These are phyloP conservation scores for Pleurostoma richardsiae DNA, from an alignment of 2,329 filamentous ascomycete species.

Conservation along the genomic window DNA sequence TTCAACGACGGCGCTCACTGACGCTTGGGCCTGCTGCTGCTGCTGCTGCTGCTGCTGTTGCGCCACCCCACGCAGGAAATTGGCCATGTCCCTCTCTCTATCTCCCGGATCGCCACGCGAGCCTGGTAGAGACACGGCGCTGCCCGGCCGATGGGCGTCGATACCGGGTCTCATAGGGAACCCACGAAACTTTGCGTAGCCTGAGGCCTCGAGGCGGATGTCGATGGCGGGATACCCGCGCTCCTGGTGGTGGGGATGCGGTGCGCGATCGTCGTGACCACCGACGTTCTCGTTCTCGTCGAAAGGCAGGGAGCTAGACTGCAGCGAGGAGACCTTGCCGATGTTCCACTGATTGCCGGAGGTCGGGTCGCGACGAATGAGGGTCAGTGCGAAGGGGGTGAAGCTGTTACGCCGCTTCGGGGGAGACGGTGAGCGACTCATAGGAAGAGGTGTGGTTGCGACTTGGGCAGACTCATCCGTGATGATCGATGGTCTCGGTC, in stretches of 20 bases:
- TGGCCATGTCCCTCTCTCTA: constrained; percentile 8
- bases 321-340: constrained; percentile 55
- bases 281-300: constrained; percentile 11
- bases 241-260: constrained; percentile 6
- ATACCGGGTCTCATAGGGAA: constrained; percentile 29
- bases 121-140: constrained; percentile 8
- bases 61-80: constrained; percentile 3
- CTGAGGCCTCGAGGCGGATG: constrained; percentile 48
- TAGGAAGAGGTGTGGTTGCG: not conserved
- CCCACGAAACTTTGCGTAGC: constrained; percentile 52
- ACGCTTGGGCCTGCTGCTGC: constrained; percentile 8
- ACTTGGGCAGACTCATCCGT: not conserved
- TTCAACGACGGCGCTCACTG: constrained; percentile 8
- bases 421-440: constrained; percentile 30
- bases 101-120: constrained; percentile 11
- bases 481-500: not conserved
- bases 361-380: constrained; percentile 70
- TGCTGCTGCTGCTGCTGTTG: constrained; percentile 5
- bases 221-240: constrained; percentile 36
- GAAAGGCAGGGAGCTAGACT: constrained; percentile 31
- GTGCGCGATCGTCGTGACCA: constrained; percentile 16
- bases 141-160: constrained; percentile 17
- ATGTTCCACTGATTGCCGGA: constrained; percentile 72
- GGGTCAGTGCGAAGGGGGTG: constrained; percentile 48
- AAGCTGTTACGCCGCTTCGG: constrained; percentile 24